phyloP scores from a whole-genome alignment of 768 basidiomycete species.

The Phanerodontia chrysosporium region DNA sequence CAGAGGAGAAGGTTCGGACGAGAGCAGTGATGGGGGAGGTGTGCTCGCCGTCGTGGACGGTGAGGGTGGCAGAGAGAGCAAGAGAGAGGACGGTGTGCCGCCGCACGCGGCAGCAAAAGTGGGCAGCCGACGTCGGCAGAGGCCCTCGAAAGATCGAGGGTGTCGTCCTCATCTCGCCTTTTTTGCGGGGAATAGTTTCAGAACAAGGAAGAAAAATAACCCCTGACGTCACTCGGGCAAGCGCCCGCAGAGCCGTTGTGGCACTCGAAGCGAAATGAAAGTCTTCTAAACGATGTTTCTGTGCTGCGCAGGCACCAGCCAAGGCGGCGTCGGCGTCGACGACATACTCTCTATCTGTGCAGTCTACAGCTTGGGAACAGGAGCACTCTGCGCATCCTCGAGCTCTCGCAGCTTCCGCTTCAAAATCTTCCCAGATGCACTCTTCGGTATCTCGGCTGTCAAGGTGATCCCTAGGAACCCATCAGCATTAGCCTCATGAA shows the following conservation, averaged over 20 bases:
- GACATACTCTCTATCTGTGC: too few relatives aligned
- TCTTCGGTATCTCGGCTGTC: slow-evolving; percentile 23
- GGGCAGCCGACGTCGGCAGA: background rate
- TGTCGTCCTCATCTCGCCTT: background rate
- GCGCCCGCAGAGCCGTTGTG: background rate
- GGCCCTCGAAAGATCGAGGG: background rate
- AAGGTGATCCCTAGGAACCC: background rate
- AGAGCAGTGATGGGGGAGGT: background rate
- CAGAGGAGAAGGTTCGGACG: background rate
- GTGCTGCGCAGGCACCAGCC: too few relatives aligned
- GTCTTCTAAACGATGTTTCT: background rate
- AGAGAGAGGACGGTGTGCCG: background rate
- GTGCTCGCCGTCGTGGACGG: background rate
- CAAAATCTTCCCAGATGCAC: slow-evolving; percentile 84
- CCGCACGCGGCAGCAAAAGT: background rate
- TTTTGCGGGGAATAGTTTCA: background rate
- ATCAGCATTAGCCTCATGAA: slow-evolving; percentile 3
- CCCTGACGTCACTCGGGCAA: background rate
- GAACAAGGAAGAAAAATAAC: background rate
- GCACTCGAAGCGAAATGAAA: background rate
- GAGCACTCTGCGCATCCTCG: background rate
- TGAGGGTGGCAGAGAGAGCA: background rate
- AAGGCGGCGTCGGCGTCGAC: too few relatives aligned
- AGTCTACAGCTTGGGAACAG: background rate
- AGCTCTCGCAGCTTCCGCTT: slow-evolving; percentile 62